Evolutionary conservation across 2,329 filamentous ascomycete genomes (phyloP), one percentile per base, ranked within the genome.

Genomic region (Aureobasidium vineae): DNA sequence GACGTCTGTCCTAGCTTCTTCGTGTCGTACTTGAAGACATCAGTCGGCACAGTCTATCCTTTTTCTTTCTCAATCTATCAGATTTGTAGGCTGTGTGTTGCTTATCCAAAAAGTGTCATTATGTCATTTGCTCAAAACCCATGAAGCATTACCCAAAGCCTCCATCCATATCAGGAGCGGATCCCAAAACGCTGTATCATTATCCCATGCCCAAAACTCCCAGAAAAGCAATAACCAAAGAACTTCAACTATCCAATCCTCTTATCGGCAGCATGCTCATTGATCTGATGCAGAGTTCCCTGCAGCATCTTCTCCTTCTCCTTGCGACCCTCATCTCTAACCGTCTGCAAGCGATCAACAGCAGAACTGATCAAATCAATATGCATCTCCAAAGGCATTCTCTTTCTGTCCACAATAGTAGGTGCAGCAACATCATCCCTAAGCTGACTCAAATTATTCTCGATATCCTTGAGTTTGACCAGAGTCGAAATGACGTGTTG

Each of bases 301-400:
- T 45, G 50, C 15, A 69, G 19, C 40, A 68, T 70, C 52, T 70
- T 66, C 11, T 50, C 63, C 31, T 68, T 74, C 21, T 75, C n/a
- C 66, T 67, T 68, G 47, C 76, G 68, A 31, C 70, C 71, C 68
- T 85, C 83, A 49, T 84, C 82, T 67, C 90, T 81, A 54, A 88
- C 86, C 26, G 79, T 77, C 74, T 91, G 87, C 68, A 95, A 78
- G 69, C 91, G 82, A 75, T 92, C 88, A 1, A 93, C 86, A 0
- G 89, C 89, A 57, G 86, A 80, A 66, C 89, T 83, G 68, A 95
- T 92, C 66, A 86, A 88, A 70, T 91, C 87, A 47, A 95, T 87
- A 73, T 95, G 90, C 49, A 91, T 87, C 60, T 84, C 83, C 5
- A 95, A 79, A 2, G 90, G 89, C 11, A 91, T 81, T 21, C 66